Evolutionary conservation across 2,329 filamentous ascomycete genomes (phyloP).

Genomic region (Aspergillus sp.): DNA sequence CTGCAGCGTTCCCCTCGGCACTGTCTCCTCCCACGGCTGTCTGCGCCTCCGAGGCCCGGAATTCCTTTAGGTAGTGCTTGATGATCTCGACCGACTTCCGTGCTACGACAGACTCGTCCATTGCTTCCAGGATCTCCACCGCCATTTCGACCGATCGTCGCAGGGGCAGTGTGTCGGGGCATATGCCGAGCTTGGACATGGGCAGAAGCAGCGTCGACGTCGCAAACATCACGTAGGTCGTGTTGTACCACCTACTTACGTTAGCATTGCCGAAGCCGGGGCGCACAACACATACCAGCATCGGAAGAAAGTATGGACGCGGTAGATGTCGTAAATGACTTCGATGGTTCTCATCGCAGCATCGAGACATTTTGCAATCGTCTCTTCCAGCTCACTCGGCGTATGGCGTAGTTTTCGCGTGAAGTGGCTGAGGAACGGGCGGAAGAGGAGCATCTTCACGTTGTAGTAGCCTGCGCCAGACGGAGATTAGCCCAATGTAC

Average conservation of each 20-base stretch:
- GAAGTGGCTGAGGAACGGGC: constrained; percentile 33
- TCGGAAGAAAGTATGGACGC: constrained; percentile 39
- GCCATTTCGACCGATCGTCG: constrained; percentile 35
- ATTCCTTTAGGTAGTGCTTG: constrained; percentile 31
- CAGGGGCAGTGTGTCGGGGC: constrained; percentile 25
- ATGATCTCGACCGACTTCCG: constrained; percentile 39
- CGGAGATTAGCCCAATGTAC: background rate
- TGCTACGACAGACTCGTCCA: constrained; percentile 42
- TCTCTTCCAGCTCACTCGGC: constrained; percentile 26
- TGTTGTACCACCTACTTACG: constrained; percentile 41
- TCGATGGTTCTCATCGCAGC: constrained; percentile 40
- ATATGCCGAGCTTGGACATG: constrained; percentile 29
- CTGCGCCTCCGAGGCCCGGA: constrained; percentile 17
- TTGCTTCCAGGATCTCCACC: constrained; percentile 40
- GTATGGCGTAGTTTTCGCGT: constrained; percentile 26
- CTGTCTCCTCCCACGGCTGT: constrained; percentile 2
- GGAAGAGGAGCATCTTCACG: constrained; percentile 40
- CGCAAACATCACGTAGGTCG: constrained; percentile 42
- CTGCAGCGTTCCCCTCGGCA: constrained; percentile 5
- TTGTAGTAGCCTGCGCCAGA: constrained; percentile 35
- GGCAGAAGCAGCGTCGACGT: constrained; percentile 37
- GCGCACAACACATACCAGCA: constrained; percentile 32
- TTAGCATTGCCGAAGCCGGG: background rate
- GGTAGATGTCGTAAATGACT: constrained; percentile 39
- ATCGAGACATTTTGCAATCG: constrained; percentile 37